Conservation (phyloP, 2,329 filamentous ascomycete genomes). For the Zasmidium angulare region DNA sequence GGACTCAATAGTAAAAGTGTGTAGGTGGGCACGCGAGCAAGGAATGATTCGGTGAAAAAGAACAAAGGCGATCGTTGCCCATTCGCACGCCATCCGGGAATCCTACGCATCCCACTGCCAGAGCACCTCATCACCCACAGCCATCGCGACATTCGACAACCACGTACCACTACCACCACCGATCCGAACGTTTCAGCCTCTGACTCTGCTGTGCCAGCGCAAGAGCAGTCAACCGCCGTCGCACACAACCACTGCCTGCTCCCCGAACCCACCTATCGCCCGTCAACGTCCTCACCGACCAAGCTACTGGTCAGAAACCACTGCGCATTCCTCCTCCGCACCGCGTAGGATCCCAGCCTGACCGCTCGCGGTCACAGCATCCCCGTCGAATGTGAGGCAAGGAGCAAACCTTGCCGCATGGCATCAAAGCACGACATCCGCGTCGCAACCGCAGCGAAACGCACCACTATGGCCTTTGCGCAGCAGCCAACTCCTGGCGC, state of each 20-base stretch:
- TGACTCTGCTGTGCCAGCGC: no score
- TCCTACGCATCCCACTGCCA: no score
- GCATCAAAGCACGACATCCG: conserved; percentile 20
- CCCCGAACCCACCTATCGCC: not conserved
- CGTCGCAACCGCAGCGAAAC: not conserved
- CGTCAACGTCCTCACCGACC: not conserved
- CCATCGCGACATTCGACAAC: no score
- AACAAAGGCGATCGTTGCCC: no score
- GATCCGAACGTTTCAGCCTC: no score
- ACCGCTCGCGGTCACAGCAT: not conserved
- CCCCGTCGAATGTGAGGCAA: conserved; percentile 7
- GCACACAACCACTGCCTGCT: not conserved
- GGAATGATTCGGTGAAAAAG: no score
- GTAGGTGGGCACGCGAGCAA: no score
- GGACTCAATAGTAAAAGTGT: no score
- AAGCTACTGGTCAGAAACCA: not conserved
- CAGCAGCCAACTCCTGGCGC: conserved; percentile 22
- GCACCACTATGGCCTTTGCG: conserved; percentile 1
- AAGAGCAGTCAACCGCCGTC: not conserved
- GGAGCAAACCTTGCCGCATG: conserved; percentile 8
- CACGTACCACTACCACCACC: no score
- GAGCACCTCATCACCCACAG: no score
- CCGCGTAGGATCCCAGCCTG: not conserved
- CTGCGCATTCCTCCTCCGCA: not conserved
- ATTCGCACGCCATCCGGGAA: no score